These are phyloP conservation scores for Pseudozyma sp. DNA, from an alignment of 1,284 basidiomycete species.

Conservation along the genomic window DNA sequence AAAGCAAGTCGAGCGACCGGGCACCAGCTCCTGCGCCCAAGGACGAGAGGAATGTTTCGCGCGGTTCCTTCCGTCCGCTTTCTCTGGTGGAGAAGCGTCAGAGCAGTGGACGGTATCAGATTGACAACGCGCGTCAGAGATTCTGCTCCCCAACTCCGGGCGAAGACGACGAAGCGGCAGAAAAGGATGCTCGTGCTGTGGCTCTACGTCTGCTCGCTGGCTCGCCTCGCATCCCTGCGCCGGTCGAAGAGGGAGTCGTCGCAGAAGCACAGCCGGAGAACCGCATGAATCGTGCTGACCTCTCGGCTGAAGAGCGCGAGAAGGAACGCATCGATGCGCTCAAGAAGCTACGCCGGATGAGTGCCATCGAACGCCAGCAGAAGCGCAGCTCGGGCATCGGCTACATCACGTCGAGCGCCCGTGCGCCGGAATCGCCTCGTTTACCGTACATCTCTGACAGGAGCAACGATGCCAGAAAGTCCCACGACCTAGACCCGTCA, in stretches of 20 bases:
- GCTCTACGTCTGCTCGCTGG: constrained; percentile 39
- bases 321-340: constrained; percentile 42
- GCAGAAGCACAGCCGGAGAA: not conserved
- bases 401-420: constrained; percentile 35
- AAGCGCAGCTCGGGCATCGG: constrained; percentile 48
- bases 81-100: constrained; percentile 41
- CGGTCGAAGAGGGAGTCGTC: constrained; percentile 5
- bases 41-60: constrained; percentile 18
- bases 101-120: constrained; percentile 27
- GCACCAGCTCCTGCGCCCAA: not conserved
- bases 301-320: constrained; percentile 42
- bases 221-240: constrained; percentile 17
- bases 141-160: constrained; percentile 39
- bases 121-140: constrained; percentile 16
- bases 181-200: constrained; percentile 43
- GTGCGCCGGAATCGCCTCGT: constrained; percentile 12
- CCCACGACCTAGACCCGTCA: constrained; percentile 3
- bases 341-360: constrained; percentile 44
- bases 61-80: constrained; percentile 34
- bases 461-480: constrained; percentile 2
- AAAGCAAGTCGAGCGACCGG: not conserved
- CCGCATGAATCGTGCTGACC: constrained; percentile 16
- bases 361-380: constrained; percentile 41
- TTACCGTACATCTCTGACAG: constrained; percentile 21
- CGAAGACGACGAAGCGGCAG: constrained; percentile 36